phyloP scores from a whole-genome alignment of 2,329 filamentous ascomycete genomes.

The Zymoseptoria ardabiliae region DNA sequence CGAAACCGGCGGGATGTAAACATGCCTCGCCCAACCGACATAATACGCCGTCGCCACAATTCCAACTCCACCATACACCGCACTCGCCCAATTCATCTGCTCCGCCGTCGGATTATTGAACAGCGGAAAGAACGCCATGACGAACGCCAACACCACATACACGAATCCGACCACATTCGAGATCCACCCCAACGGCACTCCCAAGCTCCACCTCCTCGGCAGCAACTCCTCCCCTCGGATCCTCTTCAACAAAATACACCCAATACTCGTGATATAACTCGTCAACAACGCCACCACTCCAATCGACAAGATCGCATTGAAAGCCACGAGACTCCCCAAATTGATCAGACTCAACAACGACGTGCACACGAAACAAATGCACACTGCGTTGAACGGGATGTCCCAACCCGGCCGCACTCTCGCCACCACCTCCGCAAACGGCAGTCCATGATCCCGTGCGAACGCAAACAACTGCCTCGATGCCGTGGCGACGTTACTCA shows the following conservation, averaged over 20 bases:
- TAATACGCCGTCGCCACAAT: conserved; percentile 17
- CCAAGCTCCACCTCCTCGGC: conserved; percentile 20
- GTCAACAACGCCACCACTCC: conserved; percentile 31
- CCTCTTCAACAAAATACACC: conserved; percentile 21
- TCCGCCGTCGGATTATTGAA: conserved; percentile 16
- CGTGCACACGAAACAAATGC: conserved; percentile 17
- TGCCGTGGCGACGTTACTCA: conserved; percentile 34
- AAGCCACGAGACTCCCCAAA: conserved; percentile 33
- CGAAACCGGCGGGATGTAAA: conserved; percentile 22
- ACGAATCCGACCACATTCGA: conserved; percentile 19
- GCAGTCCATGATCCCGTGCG: conserved; percentile 37
- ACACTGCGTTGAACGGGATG: conserved; percentile 25
- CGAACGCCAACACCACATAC: conserved; percentile 17
- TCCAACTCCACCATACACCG: conserved; percentile 16
- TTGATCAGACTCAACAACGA: conserved; percentile 23
- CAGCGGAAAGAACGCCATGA: conserved; percentile 23
- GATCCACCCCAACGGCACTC: conserved; percentile 16
- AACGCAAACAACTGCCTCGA: conserved; percentile 39
- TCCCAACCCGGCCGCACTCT: conserved; percentile 19
- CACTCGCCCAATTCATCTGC: conserved; percentile 23
- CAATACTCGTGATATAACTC: conserved; percentile 22
- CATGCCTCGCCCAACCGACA: conserved; percentile 23
- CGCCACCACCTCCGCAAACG: conserved; percentile 26
- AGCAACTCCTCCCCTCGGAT: conserved; percentile 20
- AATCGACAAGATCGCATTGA: conserved; percentile 35